Conservation (phyloP, 148 eudicot genomes). For the Amaranthus cruentus region DNA sequence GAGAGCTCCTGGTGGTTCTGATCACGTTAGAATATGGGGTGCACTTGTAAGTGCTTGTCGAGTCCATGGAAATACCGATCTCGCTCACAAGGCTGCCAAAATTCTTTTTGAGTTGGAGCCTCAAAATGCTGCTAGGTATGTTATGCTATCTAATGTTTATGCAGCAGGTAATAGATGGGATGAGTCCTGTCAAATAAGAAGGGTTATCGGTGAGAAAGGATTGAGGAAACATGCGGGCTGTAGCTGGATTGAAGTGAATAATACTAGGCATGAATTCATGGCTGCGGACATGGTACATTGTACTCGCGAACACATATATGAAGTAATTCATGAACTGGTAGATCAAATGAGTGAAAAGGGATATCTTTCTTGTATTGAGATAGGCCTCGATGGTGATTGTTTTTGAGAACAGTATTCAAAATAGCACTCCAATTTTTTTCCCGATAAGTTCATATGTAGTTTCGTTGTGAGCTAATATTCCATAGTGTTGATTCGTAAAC, state of each 20-base stretch:
- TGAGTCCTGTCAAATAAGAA: conserved; percentile 49
- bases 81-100: conserved; percentile 55
- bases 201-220: conserved; percentile 41
- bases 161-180: conserved; percentile 59
- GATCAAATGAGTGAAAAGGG: conserved; percentile 51
- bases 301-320: conserved; percentile 29
- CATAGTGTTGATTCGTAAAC: no score
- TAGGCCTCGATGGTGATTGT: conserved; percentile 23
- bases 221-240: conserved; percentile 55
- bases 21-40: conserved; percentile 65
- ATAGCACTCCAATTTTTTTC: no score
- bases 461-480: no score
- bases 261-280: conserved; percentile 45
- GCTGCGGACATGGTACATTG: conserved; percentile 45
- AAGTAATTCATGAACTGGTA: conserved; percentile 43
- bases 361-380: conserved; percentile 22
- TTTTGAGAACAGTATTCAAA: no score
- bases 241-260: conserved; percentile 68
- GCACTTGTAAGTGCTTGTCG: conserved; percentile 58
- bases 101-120: conserved; percentile 56
- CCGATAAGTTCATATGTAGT: no score
- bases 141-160: conserved; percentile 65
- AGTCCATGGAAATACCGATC: conserved; percentile 48
- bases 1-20: conserved; percentile 38
- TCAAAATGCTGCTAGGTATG: conserved; percentile 52